A percentile compares a stretch with the other conserved stretches of the same genome.
Evolutionary conservation across 192 early-diverging fungal species (phyloP).

Genomic region (Podila epigama): DNA sequence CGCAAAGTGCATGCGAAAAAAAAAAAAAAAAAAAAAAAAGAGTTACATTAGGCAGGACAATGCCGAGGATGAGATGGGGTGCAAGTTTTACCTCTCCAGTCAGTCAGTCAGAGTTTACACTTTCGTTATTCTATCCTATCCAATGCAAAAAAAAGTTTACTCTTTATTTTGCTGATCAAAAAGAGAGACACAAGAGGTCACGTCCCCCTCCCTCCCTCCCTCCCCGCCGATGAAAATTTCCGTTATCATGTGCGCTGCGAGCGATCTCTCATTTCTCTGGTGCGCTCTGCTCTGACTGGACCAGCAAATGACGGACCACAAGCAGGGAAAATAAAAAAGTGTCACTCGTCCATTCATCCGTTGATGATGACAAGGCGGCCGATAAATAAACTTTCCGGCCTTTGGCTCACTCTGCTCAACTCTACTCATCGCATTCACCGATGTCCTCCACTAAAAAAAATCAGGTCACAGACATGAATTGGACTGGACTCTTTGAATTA

Average conservation of each 20-base stretch:
- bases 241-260: background rate
- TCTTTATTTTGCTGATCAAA: background rate
- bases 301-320: too few species aligned
- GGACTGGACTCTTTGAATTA: too few species aligned
- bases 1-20: background rate
- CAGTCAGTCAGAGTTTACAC: background rate
- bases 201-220: background rate
- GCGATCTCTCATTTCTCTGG: too few species aligned
- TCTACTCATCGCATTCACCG: background rate
- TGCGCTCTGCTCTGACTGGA: too few species aligned
- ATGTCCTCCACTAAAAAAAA: background rate
- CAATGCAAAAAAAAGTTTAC: background rate
- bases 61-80: background rate
- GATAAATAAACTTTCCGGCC: conserved; percentile 2
- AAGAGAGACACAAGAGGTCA: too few species aligned
- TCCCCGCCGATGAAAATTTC: background rate
- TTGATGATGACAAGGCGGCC: background rate
- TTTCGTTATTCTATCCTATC: background rate
- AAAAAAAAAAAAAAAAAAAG: background rate
- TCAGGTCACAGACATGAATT: too few species aligned
- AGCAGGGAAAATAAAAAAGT: background rate
- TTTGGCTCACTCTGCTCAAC: too few species aligned
- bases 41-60: background rate
- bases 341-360: background rate
- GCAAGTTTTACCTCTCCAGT: too few species aligned